A percentile compares a stretch with the other conserved stretches of the same genome.
phyloP scores from a whole-genome alignment of 2,329 filamentous ascomycete genomes.

The Colletotrichum sp. region DNA sequence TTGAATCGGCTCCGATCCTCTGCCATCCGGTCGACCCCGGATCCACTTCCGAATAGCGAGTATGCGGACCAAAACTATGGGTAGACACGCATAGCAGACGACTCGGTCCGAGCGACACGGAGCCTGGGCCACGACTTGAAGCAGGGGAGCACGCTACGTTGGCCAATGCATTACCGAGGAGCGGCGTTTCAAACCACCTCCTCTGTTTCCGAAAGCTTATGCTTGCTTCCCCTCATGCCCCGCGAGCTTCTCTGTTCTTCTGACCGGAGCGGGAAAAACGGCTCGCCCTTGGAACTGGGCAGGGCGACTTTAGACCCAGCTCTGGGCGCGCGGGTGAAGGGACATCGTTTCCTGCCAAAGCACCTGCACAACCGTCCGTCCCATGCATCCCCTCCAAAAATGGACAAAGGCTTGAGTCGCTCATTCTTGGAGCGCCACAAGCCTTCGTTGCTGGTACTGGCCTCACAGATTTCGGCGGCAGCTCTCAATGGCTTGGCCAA shows the following conservation, averaged over 20 bases:
- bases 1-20: not conserved
- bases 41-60: not conserved
- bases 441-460: constrained; percentile 1
- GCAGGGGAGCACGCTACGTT: not conserved
- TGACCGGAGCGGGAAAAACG: not conserved
- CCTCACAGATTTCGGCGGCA: constrained; percentile 5
- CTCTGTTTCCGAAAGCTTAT: constrained; percentile 10
- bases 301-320: not conserved
- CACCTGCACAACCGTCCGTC: not conserved
- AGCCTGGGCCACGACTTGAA: not conserved
- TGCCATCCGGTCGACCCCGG: not conserved
- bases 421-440: constrained; percentile 10
- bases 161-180: not conserved
- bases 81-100: not conserved
- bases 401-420: not conserved
- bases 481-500: constrained; percentile 12
- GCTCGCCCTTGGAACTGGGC: not conserved
- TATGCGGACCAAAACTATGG: not conserved
- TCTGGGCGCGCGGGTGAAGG: not conserved
- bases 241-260: not conserved
- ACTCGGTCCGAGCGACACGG: not conserved
- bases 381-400: not conserved
- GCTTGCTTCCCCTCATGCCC: not conserved
- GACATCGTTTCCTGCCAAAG: not conserved
- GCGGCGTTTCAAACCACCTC: not conserved